A percentile compares a stretch with the other conserved stretches of the same genome.
These are phyloP conservation scores for Yamadazyma jaroonii DNA, from an alignment of 1,139 yeast genomes.

Conservation along the genomic window DNA sequence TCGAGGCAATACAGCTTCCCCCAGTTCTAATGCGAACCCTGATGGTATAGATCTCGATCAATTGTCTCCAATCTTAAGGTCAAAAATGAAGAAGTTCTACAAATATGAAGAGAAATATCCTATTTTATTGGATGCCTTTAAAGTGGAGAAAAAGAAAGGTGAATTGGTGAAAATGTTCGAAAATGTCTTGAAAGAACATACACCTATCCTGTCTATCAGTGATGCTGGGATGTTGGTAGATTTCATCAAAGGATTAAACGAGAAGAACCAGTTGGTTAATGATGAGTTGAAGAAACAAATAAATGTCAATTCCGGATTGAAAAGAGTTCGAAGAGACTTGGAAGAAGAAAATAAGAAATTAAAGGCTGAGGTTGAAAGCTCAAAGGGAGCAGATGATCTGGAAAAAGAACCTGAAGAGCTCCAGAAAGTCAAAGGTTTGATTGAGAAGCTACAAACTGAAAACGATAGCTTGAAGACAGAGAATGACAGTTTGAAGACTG, in stretches of 20 bases:
- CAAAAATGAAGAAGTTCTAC: slow-evolving; percentile 70
- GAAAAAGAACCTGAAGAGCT: no score
- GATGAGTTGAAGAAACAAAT: slow-evolving; percentile 42
- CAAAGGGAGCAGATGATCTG: no score
- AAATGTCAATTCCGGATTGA: slow-evolving; percentile 15
- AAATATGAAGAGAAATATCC: slow-evolving; percentile 93
- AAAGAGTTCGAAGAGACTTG: slow-evolving; percentile 13
- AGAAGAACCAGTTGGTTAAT: slow-evolving; percentile 58
- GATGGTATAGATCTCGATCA: slow-evolving; percentile 29
- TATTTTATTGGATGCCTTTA: slow-evolving; percentile 74
- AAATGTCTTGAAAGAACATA: slow-evolving; percentile 67
- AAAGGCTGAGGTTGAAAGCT: slow-evolving; percentile 1
- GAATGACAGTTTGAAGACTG: not conserved
- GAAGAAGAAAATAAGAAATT: slow-evolving; percentile 16
- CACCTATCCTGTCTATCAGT: slow-evolving; percentile 74
- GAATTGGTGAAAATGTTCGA: slow-evolving; percentile 68
- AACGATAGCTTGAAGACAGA: no score
- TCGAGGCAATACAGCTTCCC: not conserved
- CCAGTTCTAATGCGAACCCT: not conserved
- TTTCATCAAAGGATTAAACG: slow-evolving; percentile 61
- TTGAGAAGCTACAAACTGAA: no score
- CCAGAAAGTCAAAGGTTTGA: not conserved
- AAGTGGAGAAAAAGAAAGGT: slow-evolving; percentile 68
- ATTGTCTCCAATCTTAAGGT: slow-evolving; percentile 53
- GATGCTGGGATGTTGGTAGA: slow-evolving; percentile 72